Evolutionary conservation across 257 asterid species (phyloP).

Genomic region (Solanum appendiculatum): DNA sequence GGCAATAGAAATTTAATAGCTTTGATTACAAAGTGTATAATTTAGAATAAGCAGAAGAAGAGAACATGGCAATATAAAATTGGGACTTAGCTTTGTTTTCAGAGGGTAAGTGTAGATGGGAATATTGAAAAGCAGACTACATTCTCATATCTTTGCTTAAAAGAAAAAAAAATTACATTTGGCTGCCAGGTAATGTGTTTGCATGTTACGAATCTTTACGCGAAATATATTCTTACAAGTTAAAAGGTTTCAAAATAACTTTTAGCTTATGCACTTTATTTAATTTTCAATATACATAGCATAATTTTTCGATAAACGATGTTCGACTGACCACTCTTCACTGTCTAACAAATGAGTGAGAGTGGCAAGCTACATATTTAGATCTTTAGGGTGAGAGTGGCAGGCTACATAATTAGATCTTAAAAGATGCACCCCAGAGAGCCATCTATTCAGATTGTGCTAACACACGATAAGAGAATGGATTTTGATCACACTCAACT

Average conservation of each 20-base stretch:
- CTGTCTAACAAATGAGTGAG: background rate
- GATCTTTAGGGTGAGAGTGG: background rate
- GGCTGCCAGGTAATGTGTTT: background rate
- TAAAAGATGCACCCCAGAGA: background rate
- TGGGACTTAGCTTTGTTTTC: background rate
- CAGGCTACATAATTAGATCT: background rate
- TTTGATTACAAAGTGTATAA: background rate
- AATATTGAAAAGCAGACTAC: background rate
- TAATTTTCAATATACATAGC: too few species aligned
- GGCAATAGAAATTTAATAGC: background rate
- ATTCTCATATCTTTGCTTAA: background rate
- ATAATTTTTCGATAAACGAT: too few species aligned
- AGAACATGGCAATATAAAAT: background rate
- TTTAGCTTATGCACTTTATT: background rate
- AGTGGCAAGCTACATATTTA: background rate
- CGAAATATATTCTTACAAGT: background rate
- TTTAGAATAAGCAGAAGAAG: background rate
- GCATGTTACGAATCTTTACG: background rate
- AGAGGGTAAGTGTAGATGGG: background rate
- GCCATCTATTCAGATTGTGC: background rate
- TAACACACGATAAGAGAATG: background rate
- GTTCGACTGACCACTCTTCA: too few species aligned
- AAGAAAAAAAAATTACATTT: background rate
- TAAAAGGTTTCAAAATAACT: background rate
- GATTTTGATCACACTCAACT: too few species aligned